Evolutionary conservation across 371 early-diverging fungal species (phyloP).

Genomic region (Mucor piriformis): DNA sequence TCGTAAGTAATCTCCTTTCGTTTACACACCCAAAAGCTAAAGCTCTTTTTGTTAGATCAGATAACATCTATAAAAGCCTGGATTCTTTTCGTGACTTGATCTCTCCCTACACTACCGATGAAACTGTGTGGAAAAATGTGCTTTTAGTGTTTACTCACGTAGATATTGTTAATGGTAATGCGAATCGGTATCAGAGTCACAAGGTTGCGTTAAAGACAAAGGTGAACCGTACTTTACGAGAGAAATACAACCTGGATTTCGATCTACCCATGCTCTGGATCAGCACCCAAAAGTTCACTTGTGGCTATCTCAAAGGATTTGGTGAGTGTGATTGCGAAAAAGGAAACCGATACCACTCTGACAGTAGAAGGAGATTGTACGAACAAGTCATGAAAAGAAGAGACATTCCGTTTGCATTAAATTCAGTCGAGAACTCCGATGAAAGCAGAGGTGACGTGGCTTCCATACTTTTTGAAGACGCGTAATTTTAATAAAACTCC

Average conservation of each 20-base stretch:
- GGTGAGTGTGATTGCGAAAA: slow-evolving; percentile 48
- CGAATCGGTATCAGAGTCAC: slow-evolving; percentile 28
- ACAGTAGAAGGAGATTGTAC: slow-evolving; percentile 39
- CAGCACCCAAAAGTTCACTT: slow-evolving; percentile 41
- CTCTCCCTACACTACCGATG: slow-evolving; percentile 5
- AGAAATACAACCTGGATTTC: slow-evolving; percentile 20
- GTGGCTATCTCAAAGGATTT: slow-evolving; percentile 36
- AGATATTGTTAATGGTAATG: slow-evolving; percentile 25
- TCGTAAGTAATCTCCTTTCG: slow-evolving; percentile 18
- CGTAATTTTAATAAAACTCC: slow-evolving; percentile 1
- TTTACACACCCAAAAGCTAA: background rate
- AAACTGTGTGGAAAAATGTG: slow-evolving; percentile 40
- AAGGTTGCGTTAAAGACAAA: slow-evolving; percentile 38
- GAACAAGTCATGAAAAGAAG: slow-evolving; percentile 41
- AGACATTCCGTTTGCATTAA: slow-evolving; percentile 17
- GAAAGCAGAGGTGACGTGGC: slow-evolving; percentile 2
- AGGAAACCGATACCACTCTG: slow-evolving; percentile 40
- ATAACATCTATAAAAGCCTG: slow-evolving; percentile 35
- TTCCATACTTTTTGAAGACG: background rate
- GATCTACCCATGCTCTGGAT: slow-evolving; percentile 48
- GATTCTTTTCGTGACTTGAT: slow-evolving; percentile 23
- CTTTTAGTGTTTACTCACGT: slow-evolving; percentile 49
- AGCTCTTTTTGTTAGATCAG: slow-evolving; percentile 16
- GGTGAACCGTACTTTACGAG: slow-evolving; percentile 25
- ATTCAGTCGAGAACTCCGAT: background rate